These are phyloP conservation scores for Cicer bijugum DNA, from an alignment of 306 rosid species.

Conservation along the genomic window DNA sequence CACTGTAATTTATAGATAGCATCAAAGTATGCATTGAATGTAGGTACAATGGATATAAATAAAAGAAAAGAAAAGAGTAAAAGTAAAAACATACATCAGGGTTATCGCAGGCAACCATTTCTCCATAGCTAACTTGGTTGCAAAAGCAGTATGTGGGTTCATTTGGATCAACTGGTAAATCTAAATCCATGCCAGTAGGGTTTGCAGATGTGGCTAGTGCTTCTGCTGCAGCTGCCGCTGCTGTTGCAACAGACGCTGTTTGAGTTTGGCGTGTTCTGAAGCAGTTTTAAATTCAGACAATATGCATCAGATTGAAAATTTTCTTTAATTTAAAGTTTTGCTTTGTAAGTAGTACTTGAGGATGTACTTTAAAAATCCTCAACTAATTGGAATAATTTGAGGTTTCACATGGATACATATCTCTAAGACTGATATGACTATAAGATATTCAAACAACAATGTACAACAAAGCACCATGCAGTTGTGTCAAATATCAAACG, in stretches of 20 bases:
- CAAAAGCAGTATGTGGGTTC: constrained; percentile 64
- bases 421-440: constrained; percentile 1
- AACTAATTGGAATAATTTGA: constrained; percentile 17
- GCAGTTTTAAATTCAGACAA: constrained; percentile 35
- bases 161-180: constrained; percentile 59
- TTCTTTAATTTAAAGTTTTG: background rate
- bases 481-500: constrained; percentile 17
- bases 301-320: constrained; percentile 4
- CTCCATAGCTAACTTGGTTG: constrained; percentile 64
- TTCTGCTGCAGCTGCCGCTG: constrained; percentile 45
- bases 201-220: constrained; percentile 46
- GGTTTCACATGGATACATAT: constrained; percentile 18
- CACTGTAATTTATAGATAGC: constrained; percentile 49
- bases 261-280: constrained; percentile 55
- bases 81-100: constrained; percentile 49
- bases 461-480: background rate
- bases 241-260: constrained; percentile 43
- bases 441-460: background rate
- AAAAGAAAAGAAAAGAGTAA: background rate
- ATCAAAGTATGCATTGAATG: constrained; percentile 30
- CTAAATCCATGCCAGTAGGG: constrained; percentile 58
- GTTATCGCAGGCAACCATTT: constrained; percentile 61
- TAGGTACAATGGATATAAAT: constrained; percentile 9
- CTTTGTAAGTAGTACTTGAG: background rate
- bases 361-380: constrained; percentile 1